Conservation (phyloP, 139 green algal genomes). For the Dunaliella sp. region DNA sequence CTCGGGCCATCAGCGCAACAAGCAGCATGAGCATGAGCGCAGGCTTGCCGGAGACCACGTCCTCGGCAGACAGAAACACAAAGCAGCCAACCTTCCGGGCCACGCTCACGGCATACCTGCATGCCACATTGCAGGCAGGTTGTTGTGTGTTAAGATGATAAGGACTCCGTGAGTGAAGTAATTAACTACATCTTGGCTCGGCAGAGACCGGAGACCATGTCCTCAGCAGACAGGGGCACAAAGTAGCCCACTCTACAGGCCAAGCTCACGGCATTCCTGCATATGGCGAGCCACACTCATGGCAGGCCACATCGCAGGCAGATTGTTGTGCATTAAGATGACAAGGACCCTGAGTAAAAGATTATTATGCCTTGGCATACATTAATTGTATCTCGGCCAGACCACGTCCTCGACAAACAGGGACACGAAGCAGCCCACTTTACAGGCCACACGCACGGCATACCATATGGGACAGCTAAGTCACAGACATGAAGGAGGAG, state of each 20-base stretch:
- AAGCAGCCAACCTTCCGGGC: slow-evolving; percentile 50
- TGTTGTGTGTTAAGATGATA: background rate
- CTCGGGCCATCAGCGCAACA: slow-evolving; percentile 42
- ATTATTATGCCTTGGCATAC: too few relatives aligned
- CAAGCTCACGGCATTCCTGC: too few relatives aligned
- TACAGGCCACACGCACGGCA: background rate
- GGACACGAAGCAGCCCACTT: background rate
- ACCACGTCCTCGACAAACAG: background rate
- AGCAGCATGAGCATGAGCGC: slow-evolving; percentile 52
- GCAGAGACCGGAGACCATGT: background rate
- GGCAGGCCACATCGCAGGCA: too few relatives aligned
- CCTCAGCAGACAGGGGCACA: background rate
- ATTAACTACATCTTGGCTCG: background rate
- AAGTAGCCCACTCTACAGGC: background rate
- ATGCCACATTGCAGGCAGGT: background rate
- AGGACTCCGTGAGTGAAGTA: background rate
- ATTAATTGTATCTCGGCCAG: background rate
- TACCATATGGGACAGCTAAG: background rate
- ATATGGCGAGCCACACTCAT: too few relatives aligned
- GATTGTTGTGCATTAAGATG: too few relatives aligned
- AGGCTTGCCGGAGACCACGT: slow-evolving; percentile 41
- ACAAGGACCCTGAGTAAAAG: too few relatives aligned
- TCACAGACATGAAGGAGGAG: too few relatives aligned
- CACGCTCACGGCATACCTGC: slow-evolving; percentile 41
- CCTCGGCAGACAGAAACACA: slow-evolving; percentile 46